phyloP scores from a whole-genome alignment of 2,329 filamentous ascomycete genomes.

The Hymenoscyphus albidus region DNA sequence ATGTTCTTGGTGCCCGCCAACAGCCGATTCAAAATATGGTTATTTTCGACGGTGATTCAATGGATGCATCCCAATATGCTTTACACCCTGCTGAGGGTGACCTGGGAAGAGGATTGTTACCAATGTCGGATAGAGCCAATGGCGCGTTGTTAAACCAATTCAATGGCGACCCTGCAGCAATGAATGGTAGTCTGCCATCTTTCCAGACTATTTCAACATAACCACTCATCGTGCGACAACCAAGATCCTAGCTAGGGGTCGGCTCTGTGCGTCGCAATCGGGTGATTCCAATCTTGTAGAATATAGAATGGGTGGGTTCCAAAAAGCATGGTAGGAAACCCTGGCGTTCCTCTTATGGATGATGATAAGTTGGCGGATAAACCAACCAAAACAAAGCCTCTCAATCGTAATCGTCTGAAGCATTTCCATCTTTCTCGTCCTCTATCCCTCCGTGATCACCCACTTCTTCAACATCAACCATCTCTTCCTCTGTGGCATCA shows the following conservation, averaged over 20 bases:
- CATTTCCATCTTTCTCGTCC: conserved; percentile 28
- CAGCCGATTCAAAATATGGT: conserved; percentile 96
- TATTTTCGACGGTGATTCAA: conserved; percentile 81
- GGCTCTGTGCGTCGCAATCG: background rate
- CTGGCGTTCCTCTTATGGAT: background rate
- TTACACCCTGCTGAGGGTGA: conserved; percentile 63
- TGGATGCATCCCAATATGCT: conserved; percentile 75
- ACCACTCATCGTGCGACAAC: conserved; percentile 5
- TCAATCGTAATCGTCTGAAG: conserved; percentile 32
- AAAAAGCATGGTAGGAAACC: background rate
- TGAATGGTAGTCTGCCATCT: conserved; percentile 21
- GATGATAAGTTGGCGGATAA: background rate
- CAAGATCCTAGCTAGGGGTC: conserved; percentile 16
- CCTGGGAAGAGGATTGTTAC: conserved; percentile 49
- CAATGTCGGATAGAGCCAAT: conserved; percentile 25
- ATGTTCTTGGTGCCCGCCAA: conserved; percentile 84
- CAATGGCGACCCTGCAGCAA: conserved; percentile 2
- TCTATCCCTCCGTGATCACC: conserved; percentile 25
- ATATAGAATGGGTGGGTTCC: background rate
- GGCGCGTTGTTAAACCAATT: conserved; percentile 12
- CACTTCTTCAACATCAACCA: conserved; percentile 27
- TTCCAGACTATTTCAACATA: conserved; percentile 19
- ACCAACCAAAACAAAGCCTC: conserved; percentile 3
- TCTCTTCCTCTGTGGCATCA: conserved; percentile 25
- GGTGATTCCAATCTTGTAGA: background rate